phyloP scores from a whole-genome alignment of 768 basidiomycete species.

The Termitomyces bulborhizus region DNA sequence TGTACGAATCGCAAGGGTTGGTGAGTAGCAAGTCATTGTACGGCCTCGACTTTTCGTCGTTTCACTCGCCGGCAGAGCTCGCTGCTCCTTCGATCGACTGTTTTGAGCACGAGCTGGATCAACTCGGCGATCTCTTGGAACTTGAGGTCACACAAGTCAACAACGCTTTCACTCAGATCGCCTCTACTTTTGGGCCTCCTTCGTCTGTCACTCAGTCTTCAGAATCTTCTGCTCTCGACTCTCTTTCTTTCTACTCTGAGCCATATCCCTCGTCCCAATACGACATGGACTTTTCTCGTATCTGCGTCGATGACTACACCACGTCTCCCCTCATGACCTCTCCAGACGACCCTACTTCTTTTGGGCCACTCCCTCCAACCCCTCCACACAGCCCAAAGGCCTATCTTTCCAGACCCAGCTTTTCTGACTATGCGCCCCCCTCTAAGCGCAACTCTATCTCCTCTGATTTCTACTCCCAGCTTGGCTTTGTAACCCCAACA shows the following conservation, averaged over 20 bases:
- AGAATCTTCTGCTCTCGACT: slow-evolving; percentile 73
- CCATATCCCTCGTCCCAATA: slow-evolving; percentile 54
- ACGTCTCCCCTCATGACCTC: slow-evolving; percentile 5
- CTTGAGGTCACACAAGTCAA: slow-evolving; percentile 58
- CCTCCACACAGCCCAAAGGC: slow-evolving; percentile 47
- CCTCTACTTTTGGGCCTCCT: slow-evolving; percentile 62
- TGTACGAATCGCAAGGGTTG: slow-evolving; percentile 14
- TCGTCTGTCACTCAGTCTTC: slow-evolving; percentile 77
- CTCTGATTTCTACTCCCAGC: slow-evolving; percentile 41
- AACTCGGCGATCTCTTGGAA: slow-evolving; percentile 54
- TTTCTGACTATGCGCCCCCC: slow-evolving; percentile 60
- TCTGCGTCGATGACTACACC: slow-evolving; percentile 56
- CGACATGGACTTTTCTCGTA: slow-evolving; percentile 67
- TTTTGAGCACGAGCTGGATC: slow-evolving; percentile 81
- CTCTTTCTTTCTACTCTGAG: slow-evolving; percentile 61
- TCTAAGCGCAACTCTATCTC: slow-evolving; percentile 31
- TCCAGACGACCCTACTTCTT: slow-evolving; percentile 45
- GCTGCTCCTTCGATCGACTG: slow-evolving; percentile 74
- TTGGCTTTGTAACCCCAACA: slow-evolving; percentile 33
- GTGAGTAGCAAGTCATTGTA: slow-evolving; percentile 16
- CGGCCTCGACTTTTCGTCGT: slow-evolving; percentile 62
- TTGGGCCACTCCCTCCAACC: slow-evolving; percentile 51
- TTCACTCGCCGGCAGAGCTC: slow-evolving; percentile 63
- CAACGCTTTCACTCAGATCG: slow-evolving; percentile 59
- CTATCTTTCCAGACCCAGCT: slow-evolving; percentile 39